Conservation (phyloP, 2,329 filamentous ascomycete genomes). For the Dothidotthia symphoricarpi region DNA sequence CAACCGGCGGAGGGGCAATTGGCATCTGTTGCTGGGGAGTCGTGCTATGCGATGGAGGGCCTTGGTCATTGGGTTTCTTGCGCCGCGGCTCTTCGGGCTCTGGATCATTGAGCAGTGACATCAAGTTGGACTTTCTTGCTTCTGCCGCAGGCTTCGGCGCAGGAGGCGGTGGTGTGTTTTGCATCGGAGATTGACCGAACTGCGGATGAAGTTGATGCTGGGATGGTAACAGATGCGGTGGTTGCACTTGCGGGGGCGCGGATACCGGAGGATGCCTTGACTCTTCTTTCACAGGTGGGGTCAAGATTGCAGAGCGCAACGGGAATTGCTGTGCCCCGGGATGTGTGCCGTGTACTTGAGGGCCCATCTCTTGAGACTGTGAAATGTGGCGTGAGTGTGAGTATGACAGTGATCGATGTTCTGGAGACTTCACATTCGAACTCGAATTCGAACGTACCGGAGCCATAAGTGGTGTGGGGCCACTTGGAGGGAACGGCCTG, state of each 20-base stretch:
- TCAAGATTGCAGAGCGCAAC: constrained; percentile 24
- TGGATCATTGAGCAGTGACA: constrained; percentile 41
- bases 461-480: constrained; percentile 19
- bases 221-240: constrained; percentile 20
- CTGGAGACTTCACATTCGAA: constrained; percentile 25
- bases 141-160: constrained; percentile 30
- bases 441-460: constrained; percentile 28
- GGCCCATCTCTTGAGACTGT: constrained; percentile 24
- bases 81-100: constrained; percentile 38
- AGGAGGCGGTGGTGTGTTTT: constrained; percentile 17
- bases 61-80: constrained; percentile 36
- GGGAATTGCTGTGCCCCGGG: constrained; percentile 22
- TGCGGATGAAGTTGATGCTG: constrained; percentile 25
- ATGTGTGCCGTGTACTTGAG: constrained; percentile 21
- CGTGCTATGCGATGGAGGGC: constrained; percentile 34
- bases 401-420: constrained; percentile 28
- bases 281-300: constrained; percentile 39
- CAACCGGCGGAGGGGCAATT: constrained; percentile 32
- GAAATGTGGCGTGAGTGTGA: constrained; percentile 31
- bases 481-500: constrained; percentile 23
- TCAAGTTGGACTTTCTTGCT: constrained; percentile 39
- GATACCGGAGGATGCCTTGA: constrained; percentile 27
- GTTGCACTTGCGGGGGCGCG: constrained; percentile 17
- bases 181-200: constrained; percentile 18
- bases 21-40: constrained; percentile 37